These are phyloP conservation scores for Aspergillus olivimuriae DNA, from an alignment of 495 filamentous ascomycete genomes.

Conservation along the genomic window DNA sequence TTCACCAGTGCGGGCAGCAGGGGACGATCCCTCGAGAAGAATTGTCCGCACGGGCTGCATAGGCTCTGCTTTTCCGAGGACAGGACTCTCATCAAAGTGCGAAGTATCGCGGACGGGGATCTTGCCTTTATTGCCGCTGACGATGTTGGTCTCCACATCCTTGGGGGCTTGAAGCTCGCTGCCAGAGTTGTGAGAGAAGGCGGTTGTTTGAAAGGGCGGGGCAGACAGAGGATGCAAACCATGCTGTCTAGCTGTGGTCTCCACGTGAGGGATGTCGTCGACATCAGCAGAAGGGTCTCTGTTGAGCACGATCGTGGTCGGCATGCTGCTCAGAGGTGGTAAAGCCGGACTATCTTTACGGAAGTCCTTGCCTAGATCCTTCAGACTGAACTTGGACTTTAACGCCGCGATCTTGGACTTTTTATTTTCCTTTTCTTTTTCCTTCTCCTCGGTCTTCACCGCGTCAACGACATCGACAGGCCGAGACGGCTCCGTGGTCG, in stretches of 20 bases:
- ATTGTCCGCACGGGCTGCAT: conserved; percentile 6
- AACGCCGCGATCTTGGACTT: conserved; percentile 21
- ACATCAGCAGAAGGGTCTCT: no score
- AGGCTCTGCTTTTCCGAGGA: background rate
- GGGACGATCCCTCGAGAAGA: conserved; percentile 14
- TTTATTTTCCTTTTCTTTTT: conserved; percentile 14
- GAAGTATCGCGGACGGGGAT: background rate
- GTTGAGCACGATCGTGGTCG: background rate
- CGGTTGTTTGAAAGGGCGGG: conserved; percentile 1
- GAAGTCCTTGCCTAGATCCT: conserved; percentile 26
- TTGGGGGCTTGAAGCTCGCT: background rate
- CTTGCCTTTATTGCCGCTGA: no score
- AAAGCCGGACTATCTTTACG: conserved; percentile 13
- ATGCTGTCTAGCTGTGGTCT: no score
- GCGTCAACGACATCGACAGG: background rate
- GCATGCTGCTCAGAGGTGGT: conserved; percentile 12
- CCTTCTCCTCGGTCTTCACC: background rate
- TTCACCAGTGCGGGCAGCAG: conserved; percentile 13
- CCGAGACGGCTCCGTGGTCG: conserved; percentile 12
- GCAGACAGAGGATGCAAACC: conserved; percentile 12
- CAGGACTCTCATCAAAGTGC: background rate
- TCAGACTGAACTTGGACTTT: conserved; percentile 29
- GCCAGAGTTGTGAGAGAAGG: conserved; percentile 3
- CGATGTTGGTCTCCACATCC: no score
- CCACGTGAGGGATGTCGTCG: no score